A percentile compares a stretch with the other conserved stretches of the same genome.
Evolutionary conservation across 768 basidiomycete species (phyloP).

Genomic region (Suillus clintonianus): DNA sequence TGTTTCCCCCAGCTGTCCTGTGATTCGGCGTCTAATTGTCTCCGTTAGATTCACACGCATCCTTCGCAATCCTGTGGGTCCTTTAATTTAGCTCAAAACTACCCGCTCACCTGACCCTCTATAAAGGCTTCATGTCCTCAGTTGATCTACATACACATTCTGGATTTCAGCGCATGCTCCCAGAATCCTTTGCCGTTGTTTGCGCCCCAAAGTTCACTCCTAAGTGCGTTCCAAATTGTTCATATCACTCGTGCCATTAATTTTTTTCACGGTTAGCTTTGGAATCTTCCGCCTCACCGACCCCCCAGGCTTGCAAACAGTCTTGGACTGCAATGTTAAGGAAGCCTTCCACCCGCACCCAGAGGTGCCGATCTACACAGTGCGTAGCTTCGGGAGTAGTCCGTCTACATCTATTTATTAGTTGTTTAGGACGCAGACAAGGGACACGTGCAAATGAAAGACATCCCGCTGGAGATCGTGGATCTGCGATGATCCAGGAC

Average conservation of each 20-base stretch:
- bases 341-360: slow-evolving; percentile 89
- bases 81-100: not conserved
- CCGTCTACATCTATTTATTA: not conserved
- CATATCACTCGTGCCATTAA: not conserved
- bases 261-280: slow-evolving; percentile 44
- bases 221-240: slow-evolving; percentile 47
- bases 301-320: slow-evolving; percentile 76
- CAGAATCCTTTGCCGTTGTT: slow-evolving; percentile 91
- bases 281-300: slow-evolving; percentile 90
- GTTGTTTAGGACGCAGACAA: slow-evolving; percentile 73
- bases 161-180: slow-evolving; percentile 86
- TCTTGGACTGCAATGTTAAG: slow-evolving; percentile 65
- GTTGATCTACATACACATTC: slow-evolving; percentile 92
- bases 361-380: slow-evolving; percentile 83
- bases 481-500: slow-evolving; percentile 58
- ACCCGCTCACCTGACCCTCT: slow-evolving; percentile 7
- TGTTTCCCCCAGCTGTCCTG: slow-evolving; percentile 22
- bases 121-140: slow-evolving; percentile 86
- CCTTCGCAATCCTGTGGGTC: slow-evolving; percentile 82
- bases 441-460: slow-evolving; percentile 80
- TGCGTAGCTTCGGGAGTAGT: slow-evolving; percentile 37
- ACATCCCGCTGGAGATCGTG: slow-evolving; percentile 77
- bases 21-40: not conserved
- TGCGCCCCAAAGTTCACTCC: slow-evolving; percentile 82
- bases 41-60: slow-evolving; percentile 82